Base-by-base conservation (phyloP, 129 eudicot species). In the Flaveria trinervia region DNA sequence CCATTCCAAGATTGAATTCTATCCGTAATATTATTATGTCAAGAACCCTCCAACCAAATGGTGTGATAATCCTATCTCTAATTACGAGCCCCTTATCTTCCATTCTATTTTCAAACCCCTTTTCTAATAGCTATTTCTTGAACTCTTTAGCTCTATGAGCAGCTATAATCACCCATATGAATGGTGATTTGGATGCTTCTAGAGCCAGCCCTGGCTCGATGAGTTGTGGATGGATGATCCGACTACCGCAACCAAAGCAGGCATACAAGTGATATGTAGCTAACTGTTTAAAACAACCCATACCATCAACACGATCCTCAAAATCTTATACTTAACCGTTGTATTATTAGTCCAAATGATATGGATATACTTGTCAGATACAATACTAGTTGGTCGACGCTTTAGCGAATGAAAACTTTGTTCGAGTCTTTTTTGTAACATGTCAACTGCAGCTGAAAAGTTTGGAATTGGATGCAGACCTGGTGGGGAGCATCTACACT, bases 11-110 rank as follows among this genome's bases (percentile, higher is more conserved):
- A 73, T 17, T 3, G 65, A 80, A 15, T 80, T 80, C 84, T 79
- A 73, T 0, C 84, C 75, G 5, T n/a, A n/a, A n/a, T n/a, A n/a
- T n/a, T 70, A 80, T 5, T 80, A 79, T 17, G 84, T 80, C 41
- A 77, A 62, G 48, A 81, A 82, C 28, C 84, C 90, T 55, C 89
- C 88, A 3, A 79, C 72, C 4, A 90, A 66, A 1, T 80, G 79
- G 51, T 87, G 90, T 2, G 92, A 85, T 14, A n/a, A n/a, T n/a
- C n/a, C n/a, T n/a, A 87, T 88, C 90, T 75, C 82, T 68, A 45
- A 86, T 64, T 69, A 91, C 2, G 9, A 91, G 60, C 1, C 89
- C 94, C 52, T 85, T 82, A 7, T 84, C 85, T 77, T 55, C 60
- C 1, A 69, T 49, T 76, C 89, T 84, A 56, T 81, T 87, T 54